phyloP scores from a whole-genome alignment of 2,329 filamentous ascomycete genomes.

The Catunica adiposa region DNA sequence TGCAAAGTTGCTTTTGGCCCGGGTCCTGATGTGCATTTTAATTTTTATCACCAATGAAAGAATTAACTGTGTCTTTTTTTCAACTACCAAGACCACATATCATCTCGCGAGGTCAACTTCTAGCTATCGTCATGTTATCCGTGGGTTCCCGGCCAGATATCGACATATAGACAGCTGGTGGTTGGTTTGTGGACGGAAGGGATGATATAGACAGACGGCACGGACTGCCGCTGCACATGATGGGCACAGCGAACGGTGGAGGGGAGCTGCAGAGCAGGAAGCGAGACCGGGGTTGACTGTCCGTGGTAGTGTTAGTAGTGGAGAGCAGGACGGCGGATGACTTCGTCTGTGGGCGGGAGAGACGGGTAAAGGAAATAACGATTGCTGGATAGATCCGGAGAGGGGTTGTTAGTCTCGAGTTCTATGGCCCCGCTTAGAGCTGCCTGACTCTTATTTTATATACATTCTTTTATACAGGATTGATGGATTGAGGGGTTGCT shows the following conservation, averaged over 20 bases:
- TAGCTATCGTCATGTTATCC: not conserved
- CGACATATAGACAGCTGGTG: not conserved
- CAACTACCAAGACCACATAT: too few relatives aligned
- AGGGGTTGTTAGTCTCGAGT: too few relatives aligned
- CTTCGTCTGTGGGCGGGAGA: not conserved
- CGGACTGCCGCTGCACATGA: constrained; percentile 8
- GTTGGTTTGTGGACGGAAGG: not conserved
- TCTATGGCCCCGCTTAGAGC: not conserved
- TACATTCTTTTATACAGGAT: too few relatives aligned
- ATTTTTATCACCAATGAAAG: too few relatives aligned
- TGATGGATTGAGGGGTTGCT: too few relatives aligned
- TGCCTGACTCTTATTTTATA: not conserved
- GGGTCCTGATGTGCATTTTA: not conserved
- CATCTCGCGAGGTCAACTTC: too few relatives aligned
- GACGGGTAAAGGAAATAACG: constrained; percentile 5
- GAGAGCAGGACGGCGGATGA: not conserved
- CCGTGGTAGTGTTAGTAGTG: not conserved
- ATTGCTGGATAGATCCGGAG: not conserved
- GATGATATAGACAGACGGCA: not conserved
- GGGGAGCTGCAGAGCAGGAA: not conserved
- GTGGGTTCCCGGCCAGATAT: not conserved
- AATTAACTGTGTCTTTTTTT: too few relatives aligned
- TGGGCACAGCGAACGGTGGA: constrained; percentile 4
- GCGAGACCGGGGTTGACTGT: not conserved
- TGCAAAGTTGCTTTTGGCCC: not conserved